phyloP scores from a whole-genome alignment of 257 asterid species.

The Solanum paucissectum region DNA sequence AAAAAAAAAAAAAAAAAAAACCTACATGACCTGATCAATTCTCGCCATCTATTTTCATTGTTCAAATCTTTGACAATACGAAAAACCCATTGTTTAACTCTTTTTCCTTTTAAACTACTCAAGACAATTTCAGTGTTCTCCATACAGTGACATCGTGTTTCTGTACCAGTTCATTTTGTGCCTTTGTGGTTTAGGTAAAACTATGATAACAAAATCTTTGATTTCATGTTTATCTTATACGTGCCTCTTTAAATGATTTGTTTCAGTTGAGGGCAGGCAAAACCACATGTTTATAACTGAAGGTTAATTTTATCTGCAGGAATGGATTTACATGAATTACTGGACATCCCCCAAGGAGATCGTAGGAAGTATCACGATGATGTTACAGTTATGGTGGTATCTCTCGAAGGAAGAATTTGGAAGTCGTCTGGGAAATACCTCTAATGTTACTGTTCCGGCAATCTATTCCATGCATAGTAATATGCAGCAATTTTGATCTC shows the following conservation, averaged over 20 bases:
- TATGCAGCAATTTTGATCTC: not conserved
- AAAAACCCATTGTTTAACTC: too few relatives aligned
- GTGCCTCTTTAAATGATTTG: not conserved
- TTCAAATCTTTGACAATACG: too few relatives aligned
- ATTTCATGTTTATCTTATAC: not conserved
- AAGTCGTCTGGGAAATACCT: conserved; percentile 10
- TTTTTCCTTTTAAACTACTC: not conserved
- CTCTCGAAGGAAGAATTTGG: conserved; percentile 20
- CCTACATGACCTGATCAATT: too few relatives aligned
- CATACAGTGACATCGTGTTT: not conserved
- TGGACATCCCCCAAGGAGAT: conserved; percentile 17
- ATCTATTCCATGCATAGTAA: not conserved
- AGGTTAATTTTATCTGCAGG: not conserved
- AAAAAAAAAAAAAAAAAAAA: too few relatives aligned
- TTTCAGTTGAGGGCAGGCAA: not conserved
- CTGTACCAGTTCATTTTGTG: not conserved
- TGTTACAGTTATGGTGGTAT: conserved; percentile 16
- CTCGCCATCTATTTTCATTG: too few relatives aligned
- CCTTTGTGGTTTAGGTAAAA: not conserved
- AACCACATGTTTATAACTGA: not conserved
- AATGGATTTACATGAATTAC: conserved; percentile 16
- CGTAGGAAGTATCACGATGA: conserved; percentile 17
- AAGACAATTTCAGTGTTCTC: not conserved
- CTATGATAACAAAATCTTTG: not conserved
- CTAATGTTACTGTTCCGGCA: not conserved